These are phyloP conservation scores for Penicillium vulpinum DNA, from an alignment of 2,329 filamentous ascomycete species.

Conservation along the genomic window DNA sequence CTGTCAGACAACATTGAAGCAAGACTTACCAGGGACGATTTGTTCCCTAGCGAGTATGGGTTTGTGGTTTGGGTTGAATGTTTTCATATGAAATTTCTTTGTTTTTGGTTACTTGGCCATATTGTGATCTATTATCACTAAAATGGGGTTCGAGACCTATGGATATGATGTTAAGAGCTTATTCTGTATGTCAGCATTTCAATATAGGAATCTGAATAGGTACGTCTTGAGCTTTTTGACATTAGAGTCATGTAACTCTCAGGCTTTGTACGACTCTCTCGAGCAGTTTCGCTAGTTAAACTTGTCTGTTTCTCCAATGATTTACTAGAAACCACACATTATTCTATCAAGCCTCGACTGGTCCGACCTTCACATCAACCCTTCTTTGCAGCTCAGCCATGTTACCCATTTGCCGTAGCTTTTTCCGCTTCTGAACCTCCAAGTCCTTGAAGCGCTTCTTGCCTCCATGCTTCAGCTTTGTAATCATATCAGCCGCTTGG, in stretches of 20 bases:
- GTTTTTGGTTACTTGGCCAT: neutral
- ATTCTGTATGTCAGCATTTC: neutral
- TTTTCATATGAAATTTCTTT: neutral
- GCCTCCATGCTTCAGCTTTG: constrained; percentile 82
- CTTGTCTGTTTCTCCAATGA: neutral
- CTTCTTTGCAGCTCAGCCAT: constrained; percentile 18
- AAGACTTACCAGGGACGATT: neutral
- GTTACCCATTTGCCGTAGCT: constrained; percentile 12
- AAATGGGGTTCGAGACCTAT: neutral
- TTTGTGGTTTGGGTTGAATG: neutral
- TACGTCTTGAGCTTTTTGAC: neutral
- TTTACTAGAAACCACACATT: too few species aligned
- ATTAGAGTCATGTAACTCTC: neutral
- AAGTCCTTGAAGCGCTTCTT: constrained; percentile 60
- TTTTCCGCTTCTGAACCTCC: constrained; percentile 42
- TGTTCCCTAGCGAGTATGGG: neutral
- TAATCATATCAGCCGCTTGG: constrained; percentile 85
- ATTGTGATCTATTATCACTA: neutral
- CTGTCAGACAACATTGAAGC: neutral
- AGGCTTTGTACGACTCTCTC: neutral
- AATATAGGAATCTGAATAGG: neutral
- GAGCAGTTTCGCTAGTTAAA: neutral
- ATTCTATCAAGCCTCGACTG: constrained; percentile 30
- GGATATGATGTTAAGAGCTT: neutral
- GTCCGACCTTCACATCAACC: constrained; percentile 50